Evolutionary conservation across 2,329 filamentous ascomycete species (phyloP).

Genomic region (Calycina herbarum): DNA sequence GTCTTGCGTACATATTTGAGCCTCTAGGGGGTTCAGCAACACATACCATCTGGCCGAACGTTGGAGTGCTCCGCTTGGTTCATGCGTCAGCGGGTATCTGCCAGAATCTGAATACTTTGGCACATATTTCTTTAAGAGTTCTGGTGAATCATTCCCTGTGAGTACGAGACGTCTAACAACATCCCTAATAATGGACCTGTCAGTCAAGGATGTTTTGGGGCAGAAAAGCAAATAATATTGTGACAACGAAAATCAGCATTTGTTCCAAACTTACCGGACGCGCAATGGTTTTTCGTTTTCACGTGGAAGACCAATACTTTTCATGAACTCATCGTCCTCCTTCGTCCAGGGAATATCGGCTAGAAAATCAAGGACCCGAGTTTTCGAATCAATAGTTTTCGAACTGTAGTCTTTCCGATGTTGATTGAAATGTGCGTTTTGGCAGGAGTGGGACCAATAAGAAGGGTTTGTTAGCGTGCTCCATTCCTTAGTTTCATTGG

Average conservation of each 20-base stretch:
- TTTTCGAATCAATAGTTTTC: too few species aligned
- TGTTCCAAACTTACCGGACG: background rate
- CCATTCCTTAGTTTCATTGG: too few species aligned
- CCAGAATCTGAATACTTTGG: background rate
- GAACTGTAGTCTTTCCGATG: too few species aligned
- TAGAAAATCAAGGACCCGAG: background rate
- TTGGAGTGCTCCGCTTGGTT: background rate
- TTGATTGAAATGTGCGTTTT: too few species aligned
- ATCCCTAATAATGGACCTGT: background rate
- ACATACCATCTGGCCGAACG: background rate
- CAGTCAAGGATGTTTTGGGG: background rate
- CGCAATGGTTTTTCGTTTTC: background rate
- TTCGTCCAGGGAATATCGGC: background rate
- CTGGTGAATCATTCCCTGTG: background rate
- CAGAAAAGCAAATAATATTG: background rate
- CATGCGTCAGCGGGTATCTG: background rate
- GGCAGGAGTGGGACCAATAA: too few species aligned
- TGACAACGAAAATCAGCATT: background rate
- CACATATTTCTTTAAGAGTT: background rate
- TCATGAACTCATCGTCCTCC: background rate
- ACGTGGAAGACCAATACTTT: background rate
- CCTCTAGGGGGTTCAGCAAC: background rate
- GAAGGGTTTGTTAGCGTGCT: too few species aligned
- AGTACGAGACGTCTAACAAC: background rate
- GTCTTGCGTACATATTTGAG: background rate